phyloP scores from a whole-genome alignment of 495 filamentous ascomycete genomes.

The Entonaema liquescens region DNA sequence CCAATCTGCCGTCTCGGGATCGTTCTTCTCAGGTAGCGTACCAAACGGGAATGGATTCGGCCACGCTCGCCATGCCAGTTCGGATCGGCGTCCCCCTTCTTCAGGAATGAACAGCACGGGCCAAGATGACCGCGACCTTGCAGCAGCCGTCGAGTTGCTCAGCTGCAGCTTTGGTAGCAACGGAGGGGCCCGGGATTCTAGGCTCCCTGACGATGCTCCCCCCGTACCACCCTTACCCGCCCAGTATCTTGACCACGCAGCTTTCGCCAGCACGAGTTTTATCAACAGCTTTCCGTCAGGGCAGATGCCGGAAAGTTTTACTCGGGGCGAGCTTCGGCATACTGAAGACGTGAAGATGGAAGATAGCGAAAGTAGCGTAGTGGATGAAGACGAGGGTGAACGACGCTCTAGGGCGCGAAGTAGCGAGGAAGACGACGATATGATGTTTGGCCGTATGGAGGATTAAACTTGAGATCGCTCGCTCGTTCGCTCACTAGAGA shows the following conservation, averaged over 20 bases:
- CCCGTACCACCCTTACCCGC: conserved; percentile 87
- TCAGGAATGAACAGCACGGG: conserved; percentile 67
- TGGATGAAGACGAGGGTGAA: conserved; percentile 83
- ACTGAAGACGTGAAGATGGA: conserved; percentile 72
- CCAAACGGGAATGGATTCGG: conserved; percentile 57
- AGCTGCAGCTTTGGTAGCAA: conserved; percentile 90
- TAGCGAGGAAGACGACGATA: conserved; percentile 92
- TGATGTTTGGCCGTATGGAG: conserved; percentile 94
- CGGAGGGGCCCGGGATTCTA: conserved; percentile 68
- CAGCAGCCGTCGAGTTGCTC: conserved; percentile 86
- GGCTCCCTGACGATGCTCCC: conserved; percentile 78
- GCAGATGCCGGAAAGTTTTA: conserved; percentile 60
- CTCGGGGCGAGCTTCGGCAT: conserved; percentile 55
- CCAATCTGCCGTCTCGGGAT: conserved; percentile 73
- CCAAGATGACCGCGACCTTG: conserved; percentile 81
- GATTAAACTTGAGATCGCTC: conserved; percentile 62
- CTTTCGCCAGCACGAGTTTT: conserved; percentile 56
- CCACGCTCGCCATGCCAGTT: conserved; percentile 65
- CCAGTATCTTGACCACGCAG: conserved; percentile 66
- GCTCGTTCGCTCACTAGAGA: conserved; percentile 23
- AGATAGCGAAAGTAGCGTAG: conserved; percentile 68
- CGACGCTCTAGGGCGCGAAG: conserved; percentile 67
- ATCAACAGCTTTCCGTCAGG: conserved; percentile 62
- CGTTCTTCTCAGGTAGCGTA: conserved; percentile 61
- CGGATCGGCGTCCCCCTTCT: conserved; percentile 67